These are phyloP conservation scores for Neurospora sp. DNA, from an alignment of 495 filamentous ascomycete species.

Conservation along the genomic window DNA sequence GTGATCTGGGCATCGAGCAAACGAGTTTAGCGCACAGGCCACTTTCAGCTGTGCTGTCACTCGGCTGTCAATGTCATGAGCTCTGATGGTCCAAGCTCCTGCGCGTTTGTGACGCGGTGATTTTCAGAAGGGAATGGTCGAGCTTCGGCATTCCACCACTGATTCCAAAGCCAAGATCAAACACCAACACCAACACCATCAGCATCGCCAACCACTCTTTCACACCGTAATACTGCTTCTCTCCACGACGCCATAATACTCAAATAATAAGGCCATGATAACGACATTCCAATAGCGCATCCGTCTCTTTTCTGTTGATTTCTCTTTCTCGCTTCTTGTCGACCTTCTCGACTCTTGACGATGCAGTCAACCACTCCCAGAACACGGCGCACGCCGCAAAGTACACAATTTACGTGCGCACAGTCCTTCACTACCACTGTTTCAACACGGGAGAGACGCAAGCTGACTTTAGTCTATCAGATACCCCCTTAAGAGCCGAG, in stretches of 20 bases:
- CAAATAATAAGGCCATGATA: neutral
- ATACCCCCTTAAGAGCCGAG: slow-evolving; percentile 65
- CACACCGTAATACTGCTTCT: neutral
- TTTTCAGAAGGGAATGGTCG: neutral
- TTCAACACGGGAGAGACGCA: neutral
- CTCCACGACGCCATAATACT: neutral
- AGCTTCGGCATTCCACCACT: neutral
- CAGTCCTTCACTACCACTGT: neutral
- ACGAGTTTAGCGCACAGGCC: neutral
- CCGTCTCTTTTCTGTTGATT: neutral
- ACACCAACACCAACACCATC: neutral
- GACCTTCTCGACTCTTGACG: neutral
- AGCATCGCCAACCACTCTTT: neutral
- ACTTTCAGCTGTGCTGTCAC: neutral
- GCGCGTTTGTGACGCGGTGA: slow-evolving; percentile 9
- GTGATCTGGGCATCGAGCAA: neutral
- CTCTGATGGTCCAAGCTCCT: slow-evolving; percentile 12
- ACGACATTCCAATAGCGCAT: neutral
- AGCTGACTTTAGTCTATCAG: slow-evolving; percentile 28
- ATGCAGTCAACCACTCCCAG: slow-evolving; percentile 18
- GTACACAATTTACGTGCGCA: slow-evolving; percentile 23
- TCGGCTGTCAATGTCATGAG: no score
- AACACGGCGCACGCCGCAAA: slow-evolving; percentile 27
- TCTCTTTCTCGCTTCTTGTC: neutral
- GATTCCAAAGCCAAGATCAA: neutral